Conservation (phyloP, 257 asterid species). For the Ballota nigra region DNA sequence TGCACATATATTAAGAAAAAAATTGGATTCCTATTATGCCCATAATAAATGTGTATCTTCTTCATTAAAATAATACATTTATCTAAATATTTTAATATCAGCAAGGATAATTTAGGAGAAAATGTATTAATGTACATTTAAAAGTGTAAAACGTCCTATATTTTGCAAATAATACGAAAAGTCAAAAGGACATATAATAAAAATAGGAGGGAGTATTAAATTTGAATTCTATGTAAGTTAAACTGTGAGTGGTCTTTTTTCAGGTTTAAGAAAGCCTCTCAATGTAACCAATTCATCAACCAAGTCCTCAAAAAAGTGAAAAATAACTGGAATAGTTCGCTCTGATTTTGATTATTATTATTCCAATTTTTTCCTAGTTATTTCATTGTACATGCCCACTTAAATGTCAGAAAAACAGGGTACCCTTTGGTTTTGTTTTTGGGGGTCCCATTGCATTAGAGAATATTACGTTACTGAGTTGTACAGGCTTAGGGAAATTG, state of each 20-base stretch:
- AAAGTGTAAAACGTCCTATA: too few species aligned
- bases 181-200: too few species aligned
- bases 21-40: too few species aligned
- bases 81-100: too few species aligned
- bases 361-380: not conserved
- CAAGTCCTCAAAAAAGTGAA: conserved; percentile 37
- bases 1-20: too few species aligned
- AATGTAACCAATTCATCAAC: conserved; percentile 33
- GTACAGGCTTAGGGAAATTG: conserved; percentile 2
- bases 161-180: too few species aligned
- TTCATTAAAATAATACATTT: too few species aligned
- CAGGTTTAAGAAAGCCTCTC: conserved; percentile 46
- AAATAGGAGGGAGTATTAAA: too few species aligned
- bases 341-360: not conserved
- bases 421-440: not conserved
- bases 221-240: not conserved
- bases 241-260: not conserved
- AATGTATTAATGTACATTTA: too few species aligned
- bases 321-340: conserved; percentile 16
- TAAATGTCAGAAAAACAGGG: not conserved
- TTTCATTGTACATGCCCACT: not conserved
- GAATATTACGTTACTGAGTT: not conserved
- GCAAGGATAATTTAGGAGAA: too few species aligned
- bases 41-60: too few species aligned
- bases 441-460: not conserved